phyloP scores from a whole-genome alignment of 2,329 filamentous ascomycete species.

The Cladophialophora bantiana region DNA sequence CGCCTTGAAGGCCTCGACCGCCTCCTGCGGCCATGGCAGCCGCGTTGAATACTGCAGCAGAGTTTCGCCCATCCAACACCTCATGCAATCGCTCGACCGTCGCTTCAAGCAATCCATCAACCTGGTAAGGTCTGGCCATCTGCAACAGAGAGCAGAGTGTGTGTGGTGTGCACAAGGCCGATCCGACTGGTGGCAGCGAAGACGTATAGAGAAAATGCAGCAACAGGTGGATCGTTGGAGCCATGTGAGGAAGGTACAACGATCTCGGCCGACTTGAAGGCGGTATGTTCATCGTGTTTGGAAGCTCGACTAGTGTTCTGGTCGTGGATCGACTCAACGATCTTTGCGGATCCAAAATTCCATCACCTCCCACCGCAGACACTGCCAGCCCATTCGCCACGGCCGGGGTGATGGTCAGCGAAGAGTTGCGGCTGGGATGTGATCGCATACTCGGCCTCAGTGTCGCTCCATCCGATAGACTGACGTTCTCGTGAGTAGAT shows the following conservation, averaged over 20 bases:
- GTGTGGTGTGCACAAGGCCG: slow-evolving; percentile 86
- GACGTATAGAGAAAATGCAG: slow-evolving; percentile 95
- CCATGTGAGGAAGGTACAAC: slow-evolving; percentile 91
- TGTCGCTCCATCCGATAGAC: slow-evolving; percentile 72
- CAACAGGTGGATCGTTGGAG: slow-evolving; percentile 85
- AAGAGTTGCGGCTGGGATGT: slow-evolving; percentile 68
- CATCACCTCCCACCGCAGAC: slow-evolving; percentile 18
- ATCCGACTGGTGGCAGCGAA: slow-evolving; percentile 76
- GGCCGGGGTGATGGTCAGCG: slow-evolving; percentile 79
- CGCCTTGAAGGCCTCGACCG: slow-evolving; percentile 78
- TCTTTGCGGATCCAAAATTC: slow-evolving; percentile 36
- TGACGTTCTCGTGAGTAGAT: slow-evolving; percentile 64
- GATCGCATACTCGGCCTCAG: slow-evolving; percentile 67
- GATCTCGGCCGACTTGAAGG: slow-evolving; percentile 76
- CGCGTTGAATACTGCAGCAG: slow-evolving; percentile 96
- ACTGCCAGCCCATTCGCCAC: slow-evolving; percentile 43
- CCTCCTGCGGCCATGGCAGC: slow-evolving; percentile 97
- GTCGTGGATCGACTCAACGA: slow-evolving; percentile 39
- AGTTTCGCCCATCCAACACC: slow-evolving; percentile 89
- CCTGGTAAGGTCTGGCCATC: slow-evolving; percentile 87
- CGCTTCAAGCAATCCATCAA: slow-evolving; percentile 90
- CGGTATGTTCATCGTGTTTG: slow-evolving; percentile 61
- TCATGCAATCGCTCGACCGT: slow-evolving; percentile 90
- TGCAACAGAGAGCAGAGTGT: slow-evolving; percentile 95
- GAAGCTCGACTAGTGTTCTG: slow-evolving; percentile 53